Conservation (phyloP, 2,329 filamentous ascomycete species). For the Tolypocladium nubicola region DNA sequence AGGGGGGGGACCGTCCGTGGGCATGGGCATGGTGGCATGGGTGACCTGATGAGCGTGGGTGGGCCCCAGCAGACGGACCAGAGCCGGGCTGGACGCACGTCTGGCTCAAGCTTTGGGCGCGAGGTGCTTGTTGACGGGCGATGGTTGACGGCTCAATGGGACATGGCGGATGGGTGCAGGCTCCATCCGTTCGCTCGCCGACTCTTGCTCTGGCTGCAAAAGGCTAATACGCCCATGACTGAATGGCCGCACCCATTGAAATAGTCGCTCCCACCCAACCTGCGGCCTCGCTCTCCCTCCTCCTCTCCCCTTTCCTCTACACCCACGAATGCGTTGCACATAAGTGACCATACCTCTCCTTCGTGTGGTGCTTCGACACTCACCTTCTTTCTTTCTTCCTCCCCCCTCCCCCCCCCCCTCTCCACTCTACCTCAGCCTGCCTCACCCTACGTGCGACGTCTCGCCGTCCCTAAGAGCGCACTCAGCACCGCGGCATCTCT, state of each 20-base stretch:
- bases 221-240: neutral
- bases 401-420: conserved; percentile 11
- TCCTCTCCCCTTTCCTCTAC: conserved; percentile 24
- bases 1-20: neutral
- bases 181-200: neutral
- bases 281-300: conserved; percentile 2
- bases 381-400: conserved; percentile 6
- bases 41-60: neutral
- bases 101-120: neutral
- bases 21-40: neutral
- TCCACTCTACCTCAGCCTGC: conserved; percentile 1
- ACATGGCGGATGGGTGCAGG: neutral
- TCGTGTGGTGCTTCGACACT: conserved; percentile 37
- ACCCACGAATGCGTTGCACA: conserved; percentile 40
- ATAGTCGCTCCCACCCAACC: conserved; percentile 26
- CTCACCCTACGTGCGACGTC: neutral
- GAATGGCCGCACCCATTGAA: conserved; percentile 19
- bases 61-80: neutral
- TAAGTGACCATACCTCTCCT: conserved; percentile 29
- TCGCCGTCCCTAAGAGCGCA: conserved; percentile 1
- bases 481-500: neutral
- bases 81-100: neutral
- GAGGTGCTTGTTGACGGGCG: neutral
- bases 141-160: neutral
- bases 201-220: neutral